phyloP scores from a whole-genome alignment of 352 stramenopile species.

The Discostella stelligera region DNA sequence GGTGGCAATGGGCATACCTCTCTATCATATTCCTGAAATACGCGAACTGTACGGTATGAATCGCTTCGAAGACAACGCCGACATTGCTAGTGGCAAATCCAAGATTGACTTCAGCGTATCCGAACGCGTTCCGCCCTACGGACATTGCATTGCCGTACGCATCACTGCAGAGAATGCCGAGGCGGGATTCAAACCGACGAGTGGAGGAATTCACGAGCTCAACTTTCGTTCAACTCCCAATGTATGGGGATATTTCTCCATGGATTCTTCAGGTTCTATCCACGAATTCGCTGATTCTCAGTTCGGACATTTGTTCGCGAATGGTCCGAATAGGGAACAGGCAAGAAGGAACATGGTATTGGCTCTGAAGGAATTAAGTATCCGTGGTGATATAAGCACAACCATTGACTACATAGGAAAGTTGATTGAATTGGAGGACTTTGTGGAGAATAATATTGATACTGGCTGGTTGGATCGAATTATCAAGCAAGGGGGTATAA shows the following conservation, averaged over 20 bases:
- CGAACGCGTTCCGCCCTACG: slow-evolving; percentile 75
- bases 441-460: slow-evolving; percentile 97
- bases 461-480: slow-evolving; percentile 98
- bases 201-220: slow-evolving; percentile 96
- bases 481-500: slow-evolving; percentile 84
- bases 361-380: slow-evolving; percentile 98
- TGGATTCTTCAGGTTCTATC: slow-evolving; percentile 97
- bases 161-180: slow-evolving; percentile 99
- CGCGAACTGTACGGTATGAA: slow-evolving; percentile 94
- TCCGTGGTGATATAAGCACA: slow-evolving; percentile 99
- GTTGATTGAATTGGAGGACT: slow-evolving; percentile 98
- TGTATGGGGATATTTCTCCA: slow-evolving; percentile 99
- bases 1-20: slow-evolving; percentile 98
- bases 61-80: slow-evolving; percentile 85
- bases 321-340: slow-evolving; percentile 92
- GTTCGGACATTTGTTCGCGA: slow-evolving; percentile 99
- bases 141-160: slow-evolving; percentile 97
- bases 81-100: slow-evolving; percentile 35
- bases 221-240: slow-evolving; percentile 99
- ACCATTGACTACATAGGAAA: slow-evolving; percentile 99
- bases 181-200: slow-evolving; percentile 97
- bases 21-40: slow-evolving; percentile 98
- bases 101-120: slow-evolving; percentile 95
- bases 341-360: slow-evolving; percentile 92
- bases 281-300: slow-evolving; percentile 99